Conservation (phyloP, 148 eudicot genomes). For the Hydrangea macrophylla region DNA sequence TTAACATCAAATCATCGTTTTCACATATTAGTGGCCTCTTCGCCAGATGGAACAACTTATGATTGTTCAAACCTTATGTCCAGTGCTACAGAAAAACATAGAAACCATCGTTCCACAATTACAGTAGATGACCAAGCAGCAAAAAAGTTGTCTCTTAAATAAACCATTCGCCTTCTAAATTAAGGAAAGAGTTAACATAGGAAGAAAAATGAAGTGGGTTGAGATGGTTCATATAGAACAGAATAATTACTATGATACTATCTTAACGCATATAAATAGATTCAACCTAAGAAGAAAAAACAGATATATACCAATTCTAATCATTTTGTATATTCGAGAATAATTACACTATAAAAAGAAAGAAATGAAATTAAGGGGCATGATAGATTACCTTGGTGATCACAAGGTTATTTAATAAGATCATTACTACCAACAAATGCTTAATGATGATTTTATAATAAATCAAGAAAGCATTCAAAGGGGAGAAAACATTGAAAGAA, state of each 20-base stretch:
- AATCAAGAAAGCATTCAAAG: too few relatives aligned
- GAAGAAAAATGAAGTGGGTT: neutral
- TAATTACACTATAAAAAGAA: neutral
- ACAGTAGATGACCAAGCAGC: conserved; percentile 2
- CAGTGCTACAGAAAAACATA: neutral
- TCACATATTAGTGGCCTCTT: neutral
- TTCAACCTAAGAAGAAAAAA: neutral
- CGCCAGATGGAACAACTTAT: neutral
- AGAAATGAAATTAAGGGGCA: neutral
- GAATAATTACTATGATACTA: too few relatives aligned
- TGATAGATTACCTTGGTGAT: too few relatives aligned
- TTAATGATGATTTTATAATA: too few relatives aligned
- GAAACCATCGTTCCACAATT: neutral
- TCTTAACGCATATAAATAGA: too few relatives aligned
- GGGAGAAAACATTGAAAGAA: too few relatives aligned
- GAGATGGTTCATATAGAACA: neutral
- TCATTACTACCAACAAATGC: too few relatives aligned
- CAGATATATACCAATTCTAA: too few relatives aligned
- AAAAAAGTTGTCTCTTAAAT: neutral
- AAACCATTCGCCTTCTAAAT: neutral
- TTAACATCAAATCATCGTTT: neutral
- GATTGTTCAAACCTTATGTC: neutral
- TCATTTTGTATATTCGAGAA: too few relatives aligned
- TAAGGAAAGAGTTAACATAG: neutral
- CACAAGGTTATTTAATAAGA: too few relatives aligned